Conservation (phyloP, 768 basidiomycete species). For the Suillus americanus region DNA sequence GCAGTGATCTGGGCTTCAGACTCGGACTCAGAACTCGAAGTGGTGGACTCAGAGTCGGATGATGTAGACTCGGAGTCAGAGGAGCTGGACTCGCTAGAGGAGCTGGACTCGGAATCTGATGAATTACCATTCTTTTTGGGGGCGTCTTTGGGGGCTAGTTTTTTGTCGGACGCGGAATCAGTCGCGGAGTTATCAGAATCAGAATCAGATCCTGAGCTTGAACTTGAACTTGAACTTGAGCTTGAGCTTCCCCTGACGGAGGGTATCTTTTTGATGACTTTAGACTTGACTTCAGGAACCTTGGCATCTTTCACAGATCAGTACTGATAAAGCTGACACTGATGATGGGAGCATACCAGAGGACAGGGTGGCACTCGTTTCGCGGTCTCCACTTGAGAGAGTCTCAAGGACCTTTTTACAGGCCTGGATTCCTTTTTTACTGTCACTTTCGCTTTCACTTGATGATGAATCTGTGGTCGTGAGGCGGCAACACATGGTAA, state of each 20-base stretch:
- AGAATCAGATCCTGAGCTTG: slow-evolving; percentile 14
- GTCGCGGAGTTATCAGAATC: slow-evolving; percentile 12
- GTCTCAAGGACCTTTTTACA: slow-evolving; percentile 5
- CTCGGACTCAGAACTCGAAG: slow-evolving; percentile 4
- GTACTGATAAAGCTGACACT: not conserved
- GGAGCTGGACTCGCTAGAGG: slow-evolving; percentile 7
- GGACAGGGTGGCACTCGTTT: slow-evolving; percentile 41
- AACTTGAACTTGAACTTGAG: slow-evolving; percentile 28
- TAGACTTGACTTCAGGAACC: not conserved
- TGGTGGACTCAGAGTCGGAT: slow-evolving; percentile 4
- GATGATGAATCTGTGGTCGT: slow-evolving; percentile 5
- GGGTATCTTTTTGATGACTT: not conserved
- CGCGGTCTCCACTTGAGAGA: slow-evolving; percentile 21
- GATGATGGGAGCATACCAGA: slow-evolving; percentile 17
- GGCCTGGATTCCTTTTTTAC: not conserved
- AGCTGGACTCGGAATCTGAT: not conserved
- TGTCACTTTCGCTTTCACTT: slow-evolving; percentile 11
- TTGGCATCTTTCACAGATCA: slow-evolving; percentile 1
- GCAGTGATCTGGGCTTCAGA: slow-evolving; percentile 10
- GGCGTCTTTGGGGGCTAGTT: not conserved
- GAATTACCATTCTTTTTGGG: not conserved
- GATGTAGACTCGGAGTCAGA: slow-evolving; percentile 14
- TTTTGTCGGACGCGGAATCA: not conserved
- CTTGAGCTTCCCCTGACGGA: slow-evolving; percentile 27
- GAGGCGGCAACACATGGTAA: slow-evolving; percentile 19